Evolutionary conservation across 2,329 filamentous ascomycete species (phyloP), one percentile per base, ranked within the genome.

Genomic region (Microthyrium microscopicum): DNA sequence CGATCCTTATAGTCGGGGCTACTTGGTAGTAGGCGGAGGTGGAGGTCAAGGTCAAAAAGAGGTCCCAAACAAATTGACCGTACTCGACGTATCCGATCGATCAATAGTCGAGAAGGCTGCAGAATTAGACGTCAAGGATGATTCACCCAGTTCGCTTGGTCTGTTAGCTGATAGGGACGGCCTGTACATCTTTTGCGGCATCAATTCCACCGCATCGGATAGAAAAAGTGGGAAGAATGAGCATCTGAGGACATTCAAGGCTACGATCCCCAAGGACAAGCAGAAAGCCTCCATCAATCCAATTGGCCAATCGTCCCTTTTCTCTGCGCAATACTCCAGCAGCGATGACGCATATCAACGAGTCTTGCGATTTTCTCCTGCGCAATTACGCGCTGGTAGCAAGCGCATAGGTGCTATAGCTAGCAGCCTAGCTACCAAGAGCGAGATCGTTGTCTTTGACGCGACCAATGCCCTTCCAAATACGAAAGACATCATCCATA

Each of bases 81-180:
- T 84, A 11, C 64, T 92, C 41, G 75, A 87, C 51, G 67, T 75
- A n/a, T 72, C 70, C 45, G 73, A 69, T 24, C 62, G 70, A 36
- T 69, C 74, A 30, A 59, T 82, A 31, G 66, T 73, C 41, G 61
- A 77, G 43, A 47, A 52, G n/a, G 61, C 67, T 16, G 70, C 74
- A 42, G 80, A 92, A 44, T 64, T 87, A 47, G 73, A 83, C 38
- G 71, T 93, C 31, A 73, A 85, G 49, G 85, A 94, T 58, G 87
- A 95, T 56, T 91, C 79, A 36, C 81, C 92, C 38, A 83, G 78
- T 42, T 85, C 79, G 35, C 64, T 94, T 31, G 82, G 74, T 26
- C 70, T 77, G 33, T 73, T 82, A 6, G 42, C 67, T 58, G 8
- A 9, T 17, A 54, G 68, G 60, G 55, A 73, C 65, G 45, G 62